Conservation (phyloP, 1,139 yeast genomes). For the Meyerozyma athensensis region DNA sequence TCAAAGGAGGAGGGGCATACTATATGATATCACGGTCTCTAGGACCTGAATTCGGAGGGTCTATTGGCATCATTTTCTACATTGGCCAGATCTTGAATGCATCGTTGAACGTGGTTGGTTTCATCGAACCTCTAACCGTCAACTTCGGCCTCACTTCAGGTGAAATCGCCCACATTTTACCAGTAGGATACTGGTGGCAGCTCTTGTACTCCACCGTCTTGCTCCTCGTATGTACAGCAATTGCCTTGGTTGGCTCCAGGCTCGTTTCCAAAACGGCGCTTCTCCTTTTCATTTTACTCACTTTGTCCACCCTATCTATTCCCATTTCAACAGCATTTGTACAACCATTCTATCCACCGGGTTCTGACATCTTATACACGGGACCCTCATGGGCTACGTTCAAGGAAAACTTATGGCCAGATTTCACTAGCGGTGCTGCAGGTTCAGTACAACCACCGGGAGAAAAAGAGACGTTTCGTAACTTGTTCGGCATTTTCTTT, state of each 20-base stretch:
- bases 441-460: slow-evolving; percentile 66
- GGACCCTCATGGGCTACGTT: slow-evolving; percentile 72
- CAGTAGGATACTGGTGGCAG: slow-evolving; percentile 54
- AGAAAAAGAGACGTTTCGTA: slow-evolving; percentile 65
- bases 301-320: slow-evolving; percentile 72
- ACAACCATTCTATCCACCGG: slow-evolving; percentile 45
- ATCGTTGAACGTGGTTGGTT: slow-evolving; percentile 75
- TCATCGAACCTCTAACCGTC: slow-evolving; percentile 66
- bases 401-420: slow-evolving; percentile 63
- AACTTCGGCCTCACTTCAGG: slow-evolving; percentile 63
- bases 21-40: slow-evolving; percentile 75
- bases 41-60: slow-evolving; percentile 84
- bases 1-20: slow-evolving; percentile 81
- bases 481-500: slow-evolving; percentile 89
- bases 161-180: slow-evolving; percentile 43
- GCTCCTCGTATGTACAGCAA: slow-evolving; percentile 65
- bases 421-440: slow-evolving; percentile 85
- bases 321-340: slow-evolving; percentile 73
- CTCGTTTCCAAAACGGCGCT: slow-evolving; percentile 83
- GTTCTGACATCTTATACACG: slow-evolving; percentile 51
- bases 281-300: slow-evolving; percentile 61
- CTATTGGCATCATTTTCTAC: slow-evolving; percentile 73
- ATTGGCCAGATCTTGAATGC: slow-evolving; percentile 74
- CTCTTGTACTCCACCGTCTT: slow-evolving; percentile 62
- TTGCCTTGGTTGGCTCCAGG: slow-evolving; percentile 79